A percentile compares a stretch with the other conserved stretches of the same genome.
These are phyloP conservation scores for Daucus carota DNA, from an alignment of 129 eudicot genomes.

Conservation along the genomic window DH1_v3.0 NC_030382.2:58814001-58814500, in stretches of 20 bases:
- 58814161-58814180: constrained; percentile 59
- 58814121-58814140: constrained; percentile 87
- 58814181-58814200: constrained; percentile 48
- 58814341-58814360: constrained; percentile 82
- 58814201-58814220: constrained; percentile 87
- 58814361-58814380: constrained; percentile 55
- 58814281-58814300: constrained; percentile 48
- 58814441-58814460: not conserved
- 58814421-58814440: constrained; percentile 24
- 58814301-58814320: constrained; percentile 52
- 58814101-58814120: constrained; percentile 88
- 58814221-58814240: constrained; percentile 43
- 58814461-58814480: not conserved
- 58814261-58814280: constrained; percentile 50
- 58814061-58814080: constrained; percentile 83
- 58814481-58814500: not conserved
- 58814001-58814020: constrained; percentile 50
- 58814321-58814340: constrained; percentile 60
- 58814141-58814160: constrained; percentile 79
- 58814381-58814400: constrained; percentile 91
- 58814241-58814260: constrained; percentile 47
- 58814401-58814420: constrained; percentile 28
- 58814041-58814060: constrained; percentile 64
- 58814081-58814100: constrained; percentile 72
- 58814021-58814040: constrained; percentile 73